phyloP scores from a whole-genome alignment of 163 green algal species.

The Scenedesmus sp. region DNA sequence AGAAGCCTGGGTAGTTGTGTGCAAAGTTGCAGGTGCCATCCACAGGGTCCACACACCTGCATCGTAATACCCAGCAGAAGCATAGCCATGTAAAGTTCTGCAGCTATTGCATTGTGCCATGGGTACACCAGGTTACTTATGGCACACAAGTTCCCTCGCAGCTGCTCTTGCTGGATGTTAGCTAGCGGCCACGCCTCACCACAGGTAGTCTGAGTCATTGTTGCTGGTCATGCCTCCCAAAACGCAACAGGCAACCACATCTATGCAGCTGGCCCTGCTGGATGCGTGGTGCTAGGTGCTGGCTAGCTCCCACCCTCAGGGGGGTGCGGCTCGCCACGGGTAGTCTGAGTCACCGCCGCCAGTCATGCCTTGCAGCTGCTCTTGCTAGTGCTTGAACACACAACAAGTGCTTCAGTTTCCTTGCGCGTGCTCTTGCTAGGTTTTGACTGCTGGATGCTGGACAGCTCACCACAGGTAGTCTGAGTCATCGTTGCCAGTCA shows the following conservation, averaged over 20 bases:
- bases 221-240: not conserved
- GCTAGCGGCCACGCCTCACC: not conserved
- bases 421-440: not conserved
- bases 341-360: slow-evolving; percentile 50
- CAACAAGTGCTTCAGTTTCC: no score
- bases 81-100: not conserved
- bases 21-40: slow-evolving; percentile 97
- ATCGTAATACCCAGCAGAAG: not conserved
- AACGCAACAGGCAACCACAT: no score
- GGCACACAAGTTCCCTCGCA: not conserved
- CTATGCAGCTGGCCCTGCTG: no score
- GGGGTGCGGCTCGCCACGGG: slow-evolving; percentile 43
- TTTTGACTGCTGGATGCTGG: not conserved
- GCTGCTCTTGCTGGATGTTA: not conserved
- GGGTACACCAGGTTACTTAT: no score
- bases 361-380: not conserved
- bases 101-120: no score
- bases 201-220: no score
- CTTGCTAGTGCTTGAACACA: not conserved
- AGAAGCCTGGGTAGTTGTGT: slow-evolving; percentile 90
- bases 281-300: not conserved
- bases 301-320: not conserved
- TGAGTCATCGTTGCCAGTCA: slow-evolving; percentile 49
- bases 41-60: slow-evolving; percentile 92
- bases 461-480: slow-evolving; percentile 63